These are phyloP conservation scores for Ceratocystiopsis sp. DNA, from an alignment of 2,329 filamentous ascomycete species.

Conservation along the genomic window DNA sequence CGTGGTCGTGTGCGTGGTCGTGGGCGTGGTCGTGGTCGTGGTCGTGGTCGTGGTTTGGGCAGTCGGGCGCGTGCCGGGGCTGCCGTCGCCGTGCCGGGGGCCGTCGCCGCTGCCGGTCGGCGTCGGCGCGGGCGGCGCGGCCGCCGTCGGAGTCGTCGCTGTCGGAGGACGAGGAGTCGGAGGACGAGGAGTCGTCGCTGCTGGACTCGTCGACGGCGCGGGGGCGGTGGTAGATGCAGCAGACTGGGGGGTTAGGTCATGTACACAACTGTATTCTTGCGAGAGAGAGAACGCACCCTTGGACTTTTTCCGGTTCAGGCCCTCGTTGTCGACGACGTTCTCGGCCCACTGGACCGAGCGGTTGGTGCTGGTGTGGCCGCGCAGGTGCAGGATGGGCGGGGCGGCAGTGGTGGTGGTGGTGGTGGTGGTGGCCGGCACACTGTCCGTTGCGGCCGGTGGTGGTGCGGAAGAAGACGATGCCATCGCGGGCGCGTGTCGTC, in stretches of 20 bases:
- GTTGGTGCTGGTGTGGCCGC: slow-evolving; percentile 28
- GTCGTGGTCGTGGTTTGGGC: slow-evolving; percentile 16
- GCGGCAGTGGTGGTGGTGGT: no score
- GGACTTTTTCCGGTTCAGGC: slow-evolving; percentile 79
- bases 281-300: slow-evolving; percentile 46
- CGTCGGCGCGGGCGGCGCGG: slow-evolving; percentile 6
- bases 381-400: slow-evolving; percentile 31
- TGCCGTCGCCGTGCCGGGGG: slow-evolving; percentile 8
- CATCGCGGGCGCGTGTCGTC: no score
- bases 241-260: slow-evolving; percentile 47
- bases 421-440: no score
- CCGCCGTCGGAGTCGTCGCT: slow-evolving; percentile 16
- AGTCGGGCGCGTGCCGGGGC: slow-evolving; percentile 15
- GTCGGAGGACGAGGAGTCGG: slow-evolving; percentile 27
- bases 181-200: slow-evolving; percentile 44
- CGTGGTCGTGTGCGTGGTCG: slow-evolving; percentile 20
- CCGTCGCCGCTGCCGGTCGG: slow-evolving; percentile 11
- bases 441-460: no score
- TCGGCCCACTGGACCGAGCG: slow-evolving; percentile 77
- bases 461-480: no score
- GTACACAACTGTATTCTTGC: no score
- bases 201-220: slow-evolving; percentile 70
- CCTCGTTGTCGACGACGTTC: slow-evolving; percentile 88
- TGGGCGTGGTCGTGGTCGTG: slow-evolving; percentile 13
- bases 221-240: slow-evolving; percentile 92